Base-by-base conservation (phyloP, 2,329 filamentous ascomycete species). In the Hymenoscyphus repandus region DNA sequence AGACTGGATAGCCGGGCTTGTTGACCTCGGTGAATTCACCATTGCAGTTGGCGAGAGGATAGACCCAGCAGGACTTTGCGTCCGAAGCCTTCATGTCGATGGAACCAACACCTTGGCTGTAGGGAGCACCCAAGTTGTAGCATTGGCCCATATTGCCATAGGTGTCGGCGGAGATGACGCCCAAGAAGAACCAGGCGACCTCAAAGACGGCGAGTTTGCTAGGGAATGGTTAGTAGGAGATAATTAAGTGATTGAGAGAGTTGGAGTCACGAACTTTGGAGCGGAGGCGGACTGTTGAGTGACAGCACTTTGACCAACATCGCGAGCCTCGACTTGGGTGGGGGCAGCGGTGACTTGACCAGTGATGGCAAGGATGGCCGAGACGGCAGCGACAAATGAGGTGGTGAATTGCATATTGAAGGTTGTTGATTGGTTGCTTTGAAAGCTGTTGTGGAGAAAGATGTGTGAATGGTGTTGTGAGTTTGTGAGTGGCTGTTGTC, bases 401-500 rank as follows among this genome's bases (percentile, higher is more conserved):
- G 44, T n/a, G 32, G 44, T 32, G 45, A 48, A 48, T 41, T 48
- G 36, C 45, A 48, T 48, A 13, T 39, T 47, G 45, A 39, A 15
- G 20, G 11, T 43, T 47, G 33, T 39, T n/a, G n/a, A n/a, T n/a
- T n/a, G n/a, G n/a, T n/a, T n/a, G n/a, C n/a, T n/a, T n/a, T n/a
- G n/a, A n/a, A n/a, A n/a, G n/a, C n/a, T n/a, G n/a, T n/a, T n/a
- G n/a, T n/a, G n/a, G n/a, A n/a, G n/a, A n/a, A n/a, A n/a, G n/a
- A n/a, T n/a, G n/a, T n/a, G n/a, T n/a, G n/a, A n/a, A n/a, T n/a
- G n/a, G n/a, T n/a, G n/a, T n/a, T n/a, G n/a, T n/a, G n/a, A n/a
- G n/a, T n/a, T n/a, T n/a, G n/a, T n/a, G n/a, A n/a, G n/a, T n/a
- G n/a, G n/a, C n/a, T n/a, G n/a, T n/a, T n/a, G n/a, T n/a, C n/a